Evolutionary conservation across 1,284 basidiomycete genomes (phyloP).

Genomic region (Termitomyces sp.): DNA sequence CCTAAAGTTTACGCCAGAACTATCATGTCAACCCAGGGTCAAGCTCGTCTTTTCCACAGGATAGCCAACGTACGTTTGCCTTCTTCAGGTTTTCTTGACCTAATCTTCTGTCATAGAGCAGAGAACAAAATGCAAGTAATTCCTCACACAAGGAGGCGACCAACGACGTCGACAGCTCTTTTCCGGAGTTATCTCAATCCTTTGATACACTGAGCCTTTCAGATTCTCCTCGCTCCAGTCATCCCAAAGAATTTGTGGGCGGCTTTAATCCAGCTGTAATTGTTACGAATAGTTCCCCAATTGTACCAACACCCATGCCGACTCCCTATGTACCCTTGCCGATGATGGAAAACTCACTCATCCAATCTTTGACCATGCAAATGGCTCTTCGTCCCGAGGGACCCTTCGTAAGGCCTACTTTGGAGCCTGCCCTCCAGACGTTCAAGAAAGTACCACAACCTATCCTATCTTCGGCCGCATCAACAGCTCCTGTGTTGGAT

Average conservation of each 20-base stretch:
- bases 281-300: conserved; percentile 5
- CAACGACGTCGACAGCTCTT: background rate
- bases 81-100: background rate
- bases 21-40: conserved; percentile 21
- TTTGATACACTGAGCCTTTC: conserved; percentile 32
- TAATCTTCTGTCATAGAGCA: background rate
- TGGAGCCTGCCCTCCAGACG: conserved; percentile 7
- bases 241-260: conserved; percentile 30
- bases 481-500: conserved; percentile 7
- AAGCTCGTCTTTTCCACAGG: conserved; percentile 22
- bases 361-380: conserved; percentile 56
- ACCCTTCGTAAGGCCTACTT: conserved; percentile 6
- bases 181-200: conserved; percentile 30
- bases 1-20: background rate
- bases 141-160: background rate
- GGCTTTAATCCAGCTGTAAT: conserved; percentile 31
- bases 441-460: conserved; percentile 11
- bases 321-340: conserved; percentile 31
- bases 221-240: conserved; percentile 7
- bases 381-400: conserved; percentile 39
- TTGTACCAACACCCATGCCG: conserved; percentile 14
- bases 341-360: conserved; percentile 28
- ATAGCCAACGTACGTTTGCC: background rate
- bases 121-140: conserved; percentile 1
- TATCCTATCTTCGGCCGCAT: conserved; percentile 6